Evolutionary conservation across 2,329 filamentous ascomycete species (phyloP).

Genomic region (Diaporthe longicolla): DNA sequence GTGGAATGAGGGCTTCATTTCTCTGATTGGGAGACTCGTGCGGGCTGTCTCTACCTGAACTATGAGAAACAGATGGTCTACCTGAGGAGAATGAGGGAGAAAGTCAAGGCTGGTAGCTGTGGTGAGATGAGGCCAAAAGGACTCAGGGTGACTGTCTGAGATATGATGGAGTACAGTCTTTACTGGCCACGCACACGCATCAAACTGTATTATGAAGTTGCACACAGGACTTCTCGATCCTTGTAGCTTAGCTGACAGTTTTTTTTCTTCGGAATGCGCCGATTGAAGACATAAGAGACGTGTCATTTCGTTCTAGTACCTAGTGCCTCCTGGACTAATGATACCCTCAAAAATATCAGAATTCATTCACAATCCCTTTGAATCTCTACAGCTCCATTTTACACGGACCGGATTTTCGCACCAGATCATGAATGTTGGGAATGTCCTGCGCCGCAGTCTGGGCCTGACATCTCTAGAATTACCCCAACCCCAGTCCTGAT

Average conservation of each 20-base stretch:
- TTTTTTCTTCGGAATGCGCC: neutral
- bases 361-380: no score
- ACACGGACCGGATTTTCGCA: no score
- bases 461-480: no score
- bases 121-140: neutral
- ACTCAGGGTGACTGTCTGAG: neutral
- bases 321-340: neutral
- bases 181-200: constrained; percentile 19
- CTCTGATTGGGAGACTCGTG: no score
- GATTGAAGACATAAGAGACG: neutral
- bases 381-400: no score
- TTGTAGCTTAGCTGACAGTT: neutral
- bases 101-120: neutral
- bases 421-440: neutral
- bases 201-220: neutral
- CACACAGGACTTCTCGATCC: neutral
- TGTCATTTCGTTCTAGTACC: neutral
- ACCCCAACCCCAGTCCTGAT: neutral
- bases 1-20: neutral
- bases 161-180: constrained; percentile 28
- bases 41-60: neutral
- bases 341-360: neutral
- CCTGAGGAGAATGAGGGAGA: neutral
- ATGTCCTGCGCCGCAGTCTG: accelerated
- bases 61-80: neutral